These are phyloP conservation scores for Paratinospora sagittata DNA, from an alignment of 164 flowering plant species.

Conservation along the genomic window DNA sequence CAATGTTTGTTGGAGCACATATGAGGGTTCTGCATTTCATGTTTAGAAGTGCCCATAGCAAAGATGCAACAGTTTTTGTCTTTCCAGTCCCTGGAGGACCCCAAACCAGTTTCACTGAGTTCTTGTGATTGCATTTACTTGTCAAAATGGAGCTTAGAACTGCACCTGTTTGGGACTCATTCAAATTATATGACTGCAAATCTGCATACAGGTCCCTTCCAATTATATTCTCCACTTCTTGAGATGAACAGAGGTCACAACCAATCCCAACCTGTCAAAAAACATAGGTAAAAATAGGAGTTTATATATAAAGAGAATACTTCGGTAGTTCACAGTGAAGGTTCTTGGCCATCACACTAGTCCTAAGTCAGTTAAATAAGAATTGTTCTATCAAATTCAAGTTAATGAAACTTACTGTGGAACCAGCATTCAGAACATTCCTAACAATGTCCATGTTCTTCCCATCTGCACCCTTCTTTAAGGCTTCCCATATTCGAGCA, in stretches of 20 bases:
- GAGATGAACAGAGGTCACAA: conserved; percentile 20
- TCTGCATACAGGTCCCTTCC: not conserved
- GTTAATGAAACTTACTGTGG: conserved; percentile 15
- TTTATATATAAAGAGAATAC: not conserved
- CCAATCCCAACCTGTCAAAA: conserved; percentile 12
- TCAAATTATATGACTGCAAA: conserved; percentile 17
- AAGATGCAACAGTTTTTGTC: conserved; percentile 35
- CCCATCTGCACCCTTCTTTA: conserved; percentile 7
- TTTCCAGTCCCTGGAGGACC: conserved; percentile 73
- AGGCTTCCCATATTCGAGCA: conserved; percentile 37
- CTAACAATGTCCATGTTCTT: conserved; percentile 21
- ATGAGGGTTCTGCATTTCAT: conserved; percentile 40
- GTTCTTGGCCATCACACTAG: too few relatives aligned
- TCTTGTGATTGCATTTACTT: conserved; percentile 24
- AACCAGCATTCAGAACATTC: conserved; percentile 18
- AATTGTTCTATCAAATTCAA: not conserved
- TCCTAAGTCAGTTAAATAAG: not conserved
- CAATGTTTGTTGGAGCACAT: conserved; percentile 51
- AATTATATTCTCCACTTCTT: not conserved
- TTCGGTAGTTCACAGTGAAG: too few relatives aligned
- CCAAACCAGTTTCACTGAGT: conserved; percentile 40
- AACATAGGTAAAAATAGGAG: not conserved
- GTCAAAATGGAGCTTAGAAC: conserved; percentile 25
- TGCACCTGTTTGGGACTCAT: conserved; percentile 35
- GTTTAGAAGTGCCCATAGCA: conserved; percentile 26